Percentiles rank a stretch among this genome's conserved stretches.
These are phyloP conservation scores for Lichina pygmaea DNA, from an alignment of 495 filamentous ascomycete species.

Conservation along the genomic window DNA sequence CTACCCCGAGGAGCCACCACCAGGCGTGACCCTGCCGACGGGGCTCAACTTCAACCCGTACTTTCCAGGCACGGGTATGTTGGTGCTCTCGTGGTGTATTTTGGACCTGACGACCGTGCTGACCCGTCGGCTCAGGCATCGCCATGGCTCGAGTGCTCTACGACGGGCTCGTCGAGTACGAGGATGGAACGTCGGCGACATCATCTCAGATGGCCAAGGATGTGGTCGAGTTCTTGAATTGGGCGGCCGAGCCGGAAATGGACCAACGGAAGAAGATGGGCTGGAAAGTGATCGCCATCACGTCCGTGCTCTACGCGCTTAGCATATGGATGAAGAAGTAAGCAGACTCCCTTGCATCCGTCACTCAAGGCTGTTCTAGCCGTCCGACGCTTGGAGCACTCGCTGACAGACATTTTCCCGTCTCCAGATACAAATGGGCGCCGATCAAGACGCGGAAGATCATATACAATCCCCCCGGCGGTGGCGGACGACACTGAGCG, in stretches of 20 bases:
- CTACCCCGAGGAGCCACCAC: slow-evolving; percentile 88
- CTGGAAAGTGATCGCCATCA: slow-evolving; percentile 65
- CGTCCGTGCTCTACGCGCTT: slow-evolving; percentile 50
- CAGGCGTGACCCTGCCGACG: slow-evolving; percentile 50
- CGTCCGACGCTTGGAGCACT: background rate
- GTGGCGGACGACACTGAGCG: background rate
- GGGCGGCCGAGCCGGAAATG: slow-evolving; percentile 97
- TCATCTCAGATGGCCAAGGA: slow-evolving; percentile 99
- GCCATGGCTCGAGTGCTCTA: slow-evolving; percentile 97
- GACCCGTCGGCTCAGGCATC: slow-evolving; percentile 28
- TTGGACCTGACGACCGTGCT: background rate
- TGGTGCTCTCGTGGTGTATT: background rate
- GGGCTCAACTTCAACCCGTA: slow-evolving; percentile 99
- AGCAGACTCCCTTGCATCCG: slow-evolving; percentile 4
- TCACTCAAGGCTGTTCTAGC: no score
- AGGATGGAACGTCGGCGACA: slow-evolving; percentile 81
- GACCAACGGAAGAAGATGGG: slow-evolving; percentile 99
- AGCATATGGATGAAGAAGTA: slow-evolving; percentile 89
- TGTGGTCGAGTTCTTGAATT: slow-evolving; percentile 95
- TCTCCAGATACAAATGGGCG: slow-evolving; percentile 74
- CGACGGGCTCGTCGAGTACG: slow-evolving; percentile 94
- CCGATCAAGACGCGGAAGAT: slow-evolving; percentile 87
- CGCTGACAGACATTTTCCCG: background rate
- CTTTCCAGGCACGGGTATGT: slow-evolving; percentile 75
- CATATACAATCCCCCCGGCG: slow-evolving; percentile 45